Evolutionary conservation across 2,329 filamentous ascomycete genomes (phyloP).

Genomic region (Paradendryphiella salina): DNA sequence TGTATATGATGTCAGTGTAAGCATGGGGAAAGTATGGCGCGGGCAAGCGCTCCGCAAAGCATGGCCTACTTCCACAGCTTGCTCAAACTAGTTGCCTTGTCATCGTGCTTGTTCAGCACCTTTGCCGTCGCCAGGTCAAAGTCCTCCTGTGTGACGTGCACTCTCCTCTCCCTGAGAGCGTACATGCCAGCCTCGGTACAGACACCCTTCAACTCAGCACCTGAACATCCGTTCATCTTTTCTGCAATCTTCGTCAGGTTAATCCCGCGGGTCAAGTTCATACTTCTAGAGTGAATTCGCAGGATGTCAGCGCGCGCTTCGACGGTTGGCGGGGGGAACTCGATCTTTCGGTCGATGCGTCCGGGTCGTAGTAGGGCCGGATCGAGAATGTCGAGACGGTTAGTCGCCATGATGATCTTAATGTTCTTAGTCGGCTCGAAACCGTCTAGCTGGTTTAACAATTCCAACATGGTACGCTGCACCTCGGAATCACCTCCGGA

Average conservation of each 20-base stretch:
- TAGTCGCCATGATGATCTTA: constrained; percentile 99
- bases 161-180: constrained; percentile 88
- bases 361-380: constrained; percentile 93
- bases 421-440: constrained; percentile 99
- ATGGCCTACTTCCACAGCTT: constrained; percentile 76
- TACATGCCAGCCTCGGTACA: constrained; percentile 99
- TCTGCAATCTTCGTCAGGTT: constrained; percentile 98
- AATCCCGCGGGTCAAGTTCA: constrained; percentile 97
- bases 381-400: constrained; percentile 95
- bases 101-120: constrained; percentile 99
- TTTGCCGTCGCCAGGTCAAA: constrained; percentile 98
- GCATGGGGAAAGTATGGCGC: constrained; percentile 2
- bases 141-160: constrained; percentile 98
- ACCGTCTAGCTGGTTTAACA: constrained; percentile 96
- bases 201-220: constrained; percentile 96
- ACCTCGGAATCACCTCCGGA: constrained; percentile 97
- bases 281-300: constrained; percentile 94
- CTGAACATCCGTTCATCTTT: constrained; percentile 99
- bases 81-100: constrained; percentile 90
- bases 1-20: constrained; percentile 16
- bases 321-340: constrained; percentile 95
- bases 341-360: constrained; percentile 97
- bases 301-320: constrained; percentile 97
- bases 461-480: constrained; percentile 96
- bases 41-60: background rate